Evolutionary conservation across 2,329 filamentous ascomycete genomes (phyloP), one percentile per base, ranked within the genome.

Genomic region (Teratosphaeriaceae sp.): DNA sequence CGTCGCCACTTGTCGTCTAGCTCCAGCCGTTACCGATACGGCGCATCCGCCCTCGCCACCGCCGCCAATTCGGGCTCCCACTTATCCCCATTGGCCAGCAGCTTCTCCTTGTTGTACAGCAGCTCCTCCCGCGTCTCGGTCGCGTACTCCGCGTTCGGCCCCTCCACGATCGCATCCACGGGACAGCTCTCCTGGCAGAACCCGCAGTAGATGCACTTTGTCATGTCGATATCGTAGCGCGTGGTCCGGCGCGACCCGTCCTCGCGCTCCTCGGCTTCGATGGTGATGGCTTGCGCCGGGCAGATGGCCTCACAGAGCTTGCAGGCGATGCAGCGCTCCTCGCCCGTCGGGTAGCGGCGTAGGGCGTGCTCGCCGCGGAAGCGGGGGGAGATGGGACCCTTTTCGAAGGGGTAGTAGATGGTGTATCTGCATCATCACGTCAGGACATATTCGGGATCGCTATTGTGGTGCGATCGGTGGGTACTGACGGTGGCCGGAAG

Each of bases 141-240:
- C 33, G 82, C 81, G 56, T 85, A 86, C 66, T 85, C 82, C 38
- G 81, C 81, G 57, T 86, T 86, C 42, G 82, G 80, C 23, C 76
- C 78, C 65, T 86, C 83, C 46, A 87, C 83, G 67, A 87, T 98
- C 47, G 92, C 92, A 70, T 98, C 92, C 43, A 98, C 92, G 34
- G 92, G 92, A 73, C 92, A 98, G 53, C 87, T 94, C 75, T 98
- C 92, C 74, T 96, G 90, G 79, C 92, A 97, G 74, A 94, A 94
- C 40, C 92, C 92, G 68, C 92, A 97, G 80, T 97, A 98, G 70
- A 98, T 98, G 74, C 92, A 98, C 78, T 98, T 98, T 62, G 92
- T 97, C 92, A 98, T 98, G 72, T 98, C 92, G 64, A 98, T 96
- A 67, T 98, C 92, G 72, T 98, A 98, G 65, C 90, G 82, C 47